phyloP scores from a whole-genome alignment of 2,329 filamentous ascomycete genomes.

The Pseudocercospora cruenta region DNA sequence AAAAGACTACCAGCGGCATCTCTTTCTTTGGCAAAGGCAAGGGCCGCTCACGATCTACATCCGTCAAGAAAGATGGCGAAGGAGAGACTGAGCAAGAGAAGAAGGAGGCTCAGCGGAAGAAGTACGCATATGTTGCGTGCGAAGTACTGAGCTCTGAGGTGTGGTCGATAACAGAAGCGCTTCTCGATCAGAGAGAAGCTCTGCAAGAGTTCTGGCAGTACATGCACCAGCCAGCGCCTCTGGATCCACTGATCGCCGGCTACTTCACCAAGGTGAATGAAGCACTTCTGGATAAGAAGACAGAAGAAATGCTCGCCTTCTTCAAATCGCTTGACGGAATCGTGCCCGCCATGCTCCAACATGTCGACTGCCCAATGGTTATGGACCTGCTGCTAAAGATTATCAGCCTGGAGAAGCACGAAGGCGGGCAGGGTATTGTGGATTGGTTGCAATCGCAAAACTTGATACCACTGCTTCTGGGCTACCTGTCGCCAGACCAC shows the following conservation, averaged over 20 bases:
- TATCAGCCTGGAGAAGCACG: constrained; percentile 90
- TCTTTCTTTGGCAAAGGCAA: constrained; percentile 53
- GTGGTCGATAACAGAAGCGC: constrained; percentile 92
- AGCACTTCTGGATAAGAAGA: constrained; percentile 96
- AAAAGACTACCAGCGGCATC: constrained; percentile 45
- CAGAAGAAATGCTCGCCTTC: constrained; percentile 91
- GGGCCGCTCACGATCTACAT: constrained; percentile 48
- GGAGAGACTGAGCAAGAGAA: constrained; percentile 65
- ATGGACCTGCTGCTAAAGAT: constrained; percentile 98
- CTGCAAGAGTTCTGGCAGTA: constrained; percentile 90
- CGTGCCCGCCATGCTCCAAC: constrained; percentile 81
- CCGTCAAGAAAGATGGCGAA: constrained; percentile 42
- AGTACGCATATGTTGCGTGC: constrained; percentile 90
- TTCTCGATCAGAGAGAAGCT: constrained; percentile 80
- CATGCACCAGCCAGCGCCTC: constrained; percentile 76
- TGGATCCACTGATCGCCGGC: constrained; percentile 91
- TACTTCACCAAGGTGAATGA: constrained; percentile 99
- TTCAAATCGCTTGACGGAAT: constrained; percentile 82
- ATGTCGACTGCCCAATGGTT: constrained; percentile 96
- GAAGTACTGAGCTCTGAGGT: constrained; percentile 94
- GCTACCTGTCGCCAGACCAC: constrained; percentile 82
- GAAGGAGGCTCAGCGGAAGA: constrained; percentile 85
- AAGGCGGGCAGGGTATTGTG: constrained; percentile 88
- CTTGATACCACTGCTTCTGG: constrained; percentile 82
- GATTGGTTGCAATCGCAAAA: constrained; percentile 94